Percentiles rank a stretch among this genome's conserved stretches.
Evolutionary conservation across 176 grass and related monocot genomes (phyloP).

Genomic region (Thinopyrum elongatum): DNA sequence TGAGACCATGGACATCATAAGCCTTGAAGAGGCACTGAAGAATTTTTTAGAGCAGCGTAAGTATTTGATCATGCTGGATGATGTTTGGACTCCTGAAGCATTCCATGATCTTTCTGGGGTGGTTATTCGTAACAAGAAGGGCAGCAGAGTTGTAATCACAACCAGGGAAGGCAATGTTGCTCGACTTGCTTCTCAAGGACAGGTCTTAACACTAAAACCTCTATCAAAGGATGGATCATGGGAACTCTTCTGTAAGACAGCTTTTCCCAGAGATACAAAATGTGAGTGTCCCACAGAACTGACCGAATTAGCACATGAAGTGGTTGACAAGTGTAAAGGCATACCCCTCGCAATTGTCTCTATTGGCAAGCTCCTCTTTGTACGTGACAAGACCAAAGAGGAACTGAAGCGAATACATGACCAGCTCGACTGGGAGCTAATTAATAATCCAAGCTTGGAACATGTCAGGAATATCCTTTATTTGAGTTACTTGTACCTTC

Average conservation of each 20-base stretch:
- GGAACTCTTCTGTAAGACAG: constrained; percentile 18
- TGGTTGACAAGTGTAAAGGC: background rate
- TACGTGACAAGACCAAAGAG: background rate
- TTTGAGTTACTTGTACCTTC: constrained; percentile 14
- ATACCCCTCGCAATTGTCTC: constrained; percentile 6
- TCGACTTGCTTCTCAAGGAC: background rate
- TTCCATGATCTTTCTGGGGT: background rate
- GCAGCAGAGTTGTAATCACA: constrained; percentile 2
- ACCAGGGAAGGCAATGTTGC: background rate
- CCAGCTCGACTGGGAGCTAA: constrained; percentile 2
- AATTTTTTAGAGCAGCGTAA: background rate
- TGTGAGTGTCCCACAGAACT: background rate
- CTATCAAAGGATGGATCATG: constrained; percentile 8
- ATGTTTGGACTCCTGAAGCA: background rate
- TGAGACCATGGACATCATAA: background rate
- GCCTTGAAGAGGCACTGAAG: background rate
- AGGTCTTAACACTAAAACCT: background rate
- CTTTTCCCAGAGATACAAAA: background rate
- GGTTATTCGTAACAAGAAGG: background rate
- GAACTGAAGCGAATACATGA: background rate
- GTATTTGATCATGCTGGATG: constrained; percentile 12
- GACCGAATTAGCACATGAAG: background rate
- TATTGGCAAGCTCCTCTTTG: background rate
- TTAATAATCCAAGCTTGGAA: background rate
- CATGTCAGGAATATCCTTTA: background rate